Base-by-base conservation (phyloP, 1,284 basidiomycete genomes). In the Hemileia vastatrix region DNA sequence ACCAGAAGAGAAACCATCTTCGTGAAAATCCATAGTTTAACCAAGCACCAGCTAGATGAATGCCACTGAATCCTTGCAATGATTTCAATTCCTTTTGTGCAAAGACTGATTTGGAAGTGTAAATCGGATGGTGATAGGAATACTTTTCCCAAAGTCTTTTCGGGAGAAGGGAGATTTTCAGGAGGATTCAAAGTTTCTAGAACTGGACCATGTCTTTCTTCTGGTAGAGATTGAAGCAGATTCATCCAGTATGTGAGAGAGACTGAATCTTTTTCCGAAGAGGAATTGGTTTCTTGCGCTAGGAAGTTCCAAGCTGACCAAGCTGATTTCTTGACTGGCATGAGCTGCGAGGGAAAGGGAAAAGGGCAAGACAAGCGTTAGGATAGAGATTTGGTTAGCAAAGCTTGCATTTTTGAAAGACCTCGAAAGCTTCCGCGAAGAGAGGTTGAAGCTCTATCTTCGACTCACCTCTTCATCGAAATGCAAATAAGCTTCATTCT, bases 161-260 rank as follows among this genome's bases (percentile, higher is more conserved):
- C 76, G 1, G 77, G 72, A 5, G 79, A 76, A n/a, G n/a, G n/a
- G 18, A 85, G 83, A 60, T 84, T 82, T 67, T 83, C 82, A 0
- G 83, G 84, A 2, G 86, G 83, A 74, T 88, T 88, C 61, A 88
- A 80, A 2, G 88, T 90, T 4, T 87, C 84, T 18, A 89, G 79
- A 5, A 90, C 81, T 0, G 82, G 83, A 1, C 87, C 87, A 70
- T 84, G 81, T 40, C 77, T 77, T 1, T 76, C 64, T 65, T 82
- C 80, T 1, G 83, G 76, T 13, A 90, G 80, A 68, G 85, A 82
- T 68, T 90, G 87, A 4, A 90, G 79, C 54, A 83, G 80, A 72
- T 90, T 90, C 88, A 90, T 89, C 68, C 83, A 82, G 73, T 88
- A 86, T 78, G 76, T 73, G n/a, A n/a, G n/a, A n/a, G n/a, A n/a